Conservation (phyloP, 2,329 filamentous ascomycete genomes). For the Sclerotinia trifoliorum region DNA sequence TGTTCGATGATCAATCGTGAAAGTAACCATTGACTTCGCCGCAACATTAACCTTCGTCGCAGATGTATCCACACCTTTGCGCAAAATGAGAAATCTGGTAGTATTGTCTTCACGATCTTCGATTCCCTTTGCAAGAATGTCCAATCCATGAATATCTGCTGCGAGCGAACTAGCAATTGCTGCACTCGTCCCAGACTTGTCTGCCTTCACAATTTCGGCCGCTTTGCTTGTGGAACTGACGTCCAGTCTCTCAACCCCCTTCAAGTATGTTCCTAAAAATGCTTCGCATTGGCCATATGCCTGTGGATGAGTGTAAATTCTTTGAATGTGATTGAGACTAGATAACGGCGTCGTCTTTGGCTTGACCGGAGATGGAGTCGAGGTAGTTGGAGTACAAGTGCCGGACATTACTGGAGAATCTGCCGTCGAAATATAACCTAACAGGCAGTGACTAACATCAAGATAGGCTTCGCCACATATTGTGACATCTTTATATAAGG, state of each 20-base stretch:
- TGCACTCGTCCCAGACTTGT: slow-evolving; percentile 59
- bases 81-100: slow-evolving; percentile 74
- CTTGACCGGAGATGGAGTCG: slow-evolving; percentile 46
- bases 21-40: slow-evolving; percentile 75
- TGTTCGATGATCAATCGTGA: slow-evolving; percentile 73
- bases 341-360: slow-evolving; percentile 50
- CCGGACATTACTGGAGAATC: slow-evolving; percentile 43
- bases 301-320: slow-evolving; percentile 90
- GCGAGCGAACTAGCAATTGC: slow-evolving; percentile 79
- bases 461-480: slow-evolving; percentile 86
- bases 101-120: slow-evolving; percentile 74
- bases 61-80: slow-evolving; percentile 34
- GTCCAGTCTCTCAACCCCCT: slow-evolving; percentile 75
- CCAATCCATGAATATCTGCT: slow-evolving; percentile 64
- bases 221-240: slow-evolving; percentile 82
- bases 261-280: slow-evolving; percentile 70
- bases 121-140: slow-evolving; percentile 66
- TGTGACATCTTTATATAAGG: slow-evolving; percentile 63
- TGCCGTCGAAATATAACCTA: slow-evolving; percentile 50
- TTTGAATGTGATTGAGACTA: slow-evolving; percentile 62
- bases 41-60: slow-evolving; percentile 23
- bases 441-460: slow-evolving; percentile 81
- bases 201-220: slow-evolving; percentile 70
- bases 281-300: slow-evolving; percentile 86
- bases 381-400: slow-evolving; percentile 51